Evolutionary conservation across 345 rosid genomes (phyloP), one percentile per base, ranked within the genome.

Genomic region (Ailanthus altissimus): DNA sequence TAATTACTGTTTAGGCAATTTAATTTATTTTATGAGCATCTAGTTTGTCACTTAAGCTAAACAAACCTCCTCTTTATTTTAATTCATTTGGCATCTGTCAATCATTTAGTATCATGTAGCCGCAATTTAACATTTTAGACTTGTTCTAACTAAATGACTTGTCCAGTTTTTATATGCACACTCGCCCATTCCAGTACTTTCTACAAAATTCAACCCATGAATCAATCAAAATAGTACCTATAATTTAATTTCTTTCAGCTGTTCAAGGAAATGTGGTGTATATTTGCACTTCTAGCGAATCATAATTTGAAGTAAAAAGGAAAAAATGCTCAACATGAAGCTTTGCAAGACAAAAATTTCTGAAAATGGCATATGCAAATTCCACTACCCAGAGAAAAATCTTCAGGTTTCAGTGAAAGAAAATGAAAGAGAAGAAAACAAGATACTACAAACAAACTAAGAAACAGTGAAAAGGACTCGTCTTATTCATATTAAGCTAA

Each of bases 131-230:
- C 50, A 26, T 46, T 32, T 32, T 1, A 45, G 46, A 13, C 32
- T 67, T 21, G 18, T 46, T 21, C 36, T 10, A 4, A 68, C 11
- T 7, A 23, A 13, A 28, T 36, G 38, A 14, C 45, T 26, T 62
- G 67, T 62, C n/a, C 9, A 2, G 50, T 65, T 51, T 70, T 16
- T 14, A 32, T 15, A 2, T 6, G 54, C n/a, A 10, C 62, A 23
- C 54, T 23, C n/a, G 28, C 62, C 14, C 65, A 36, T 67, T 78
- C 81, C 75, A 75, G 82, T 49, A 42, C 40, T 78, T 78, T 75
- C 79, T 47, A 38, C 81, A 14, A 23, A 45, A 62, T 18, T 69
- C 79, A 65, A 13, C 16, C 10, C 40, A 32, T 47, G 14, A 13
- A 75, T 62, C 64, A 4, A 21, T 54, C 23, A 23, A 62, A 63